Conservation (phyloP, 2,329 filamentous ascomycete genomes). For the Colletotrichum sp. region DNA sequence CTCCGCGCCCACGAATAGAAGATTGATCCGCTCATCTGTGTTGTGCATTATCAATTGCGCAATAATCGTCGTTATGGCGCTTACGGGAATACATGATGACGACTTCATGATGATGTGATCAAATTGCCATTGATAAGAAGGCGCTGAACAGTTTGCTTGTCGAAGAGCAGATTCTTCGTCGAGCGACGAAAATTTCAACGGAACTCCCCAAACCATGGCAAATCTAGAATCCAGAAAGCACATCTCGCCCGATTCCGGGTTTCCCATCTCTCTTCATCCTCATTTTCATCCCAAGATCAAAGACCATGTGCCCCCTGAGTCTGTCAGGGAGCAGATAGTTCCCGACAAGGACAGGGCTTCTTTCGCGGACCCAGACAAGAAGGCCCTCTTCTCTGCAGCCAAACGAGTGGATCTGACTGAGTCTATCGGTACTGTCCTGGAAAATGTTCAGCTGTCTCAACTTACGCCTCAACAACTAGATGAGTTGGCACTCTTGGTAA, state of each 20-base stretch:
- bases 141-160: neutral
- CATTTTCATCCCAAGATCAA: conserved; percentile 51
- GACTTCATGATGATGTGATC: neutral
- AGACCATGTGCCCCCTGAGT: conserved; percentile 42
- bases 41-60: neutral
- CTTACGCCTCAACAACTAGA: conserved; percentile 50
- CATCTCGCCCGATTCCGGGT: conserved; percentile 53
- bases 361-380: conserved; percentile 50
- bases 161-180: neutral
- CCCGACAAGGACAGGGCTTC: conserved; percentile 41
- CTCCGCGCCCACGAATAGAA: neutral
- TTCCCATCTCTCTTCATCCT: conserved; percentile 49
- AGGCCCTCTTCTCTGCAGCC: conserved; percentile 42
- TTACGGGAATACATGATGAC: neutral
- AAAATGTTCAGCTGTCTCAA: conserved; percentile 48
- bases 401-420: conserved; percentile 46
- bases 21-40: neutral
- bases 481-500: conserved; percentile 52
- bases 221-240: conserved; percentile 50
- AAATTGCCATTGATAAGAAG: neutral
- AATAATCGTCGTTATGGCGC: neutral
- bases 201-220: conserved; percentile 31
- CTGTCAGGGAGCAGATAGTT: conserved; percentile 29
- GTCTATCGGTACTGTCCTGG: conserved; percentile 43
- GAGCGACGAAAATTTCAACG: neutral